Base-by-base conservation (phyloP, 345 rosid species). In the Pseudoturritis turrita region DNA sequence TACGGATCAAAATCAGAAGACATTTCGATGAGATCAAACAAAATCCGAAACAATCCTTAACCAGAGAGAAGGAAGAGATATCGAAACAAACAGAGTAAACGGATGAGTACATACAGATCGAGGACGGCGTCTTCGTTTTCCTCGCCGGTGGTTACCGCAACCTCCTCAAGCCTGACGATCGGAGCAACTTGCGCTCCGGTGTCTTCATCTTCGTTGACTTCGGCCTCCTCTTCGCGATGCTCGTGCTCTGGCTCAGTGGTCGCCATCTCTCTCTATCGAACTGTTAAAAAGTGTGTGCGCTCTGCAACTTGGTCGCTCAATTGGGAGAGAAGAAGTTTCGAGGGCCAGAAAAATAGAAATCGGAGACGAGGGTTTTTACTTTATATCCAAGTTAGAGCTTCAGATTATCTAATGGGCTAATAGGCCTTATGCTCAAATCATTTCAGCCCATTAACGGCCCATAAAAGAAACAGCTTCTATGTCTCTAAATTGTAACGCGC, bases 171-270 rank as follows among this genome's bases (percentile, higher is more conserved):
- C 77, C 80, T 83, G 72, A 92, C 85, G 70, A 88, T 85, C 43
- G 98, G 96, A 22, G 96, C 96, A 2, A 92, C 83, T 75, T 86
- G 96, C 55, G 91, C 98, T 35, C 98, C 96, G 58, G 96, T 90
- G 73, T 93, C 97, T 78, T 92, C 98, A 41, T 90, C 96, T 9
- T 92, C 96, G 59, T 72, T 82, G 57, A 84, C 86, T 15, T 82
- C 86, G 5, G 82, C 71, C 4, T 82, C 96, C 2, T 85, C 90
- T 35, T 88, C 96, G 37, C 87, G 81, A 77, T 65, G 83, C 77
- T 78, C 81, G 70, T 53, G 81, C 59, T 81, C 77, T 39, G 87
- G 92, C 26, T 84, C 88, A 3, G 61, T 76, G 83, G 67, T 74
- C 44, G 90, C 86, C 97, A 88, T 90, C 40, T 44, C 18, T 35